Conservation (phyloP, 176 grass and related monocot species). For the Oryza meridionalis region DNA sequence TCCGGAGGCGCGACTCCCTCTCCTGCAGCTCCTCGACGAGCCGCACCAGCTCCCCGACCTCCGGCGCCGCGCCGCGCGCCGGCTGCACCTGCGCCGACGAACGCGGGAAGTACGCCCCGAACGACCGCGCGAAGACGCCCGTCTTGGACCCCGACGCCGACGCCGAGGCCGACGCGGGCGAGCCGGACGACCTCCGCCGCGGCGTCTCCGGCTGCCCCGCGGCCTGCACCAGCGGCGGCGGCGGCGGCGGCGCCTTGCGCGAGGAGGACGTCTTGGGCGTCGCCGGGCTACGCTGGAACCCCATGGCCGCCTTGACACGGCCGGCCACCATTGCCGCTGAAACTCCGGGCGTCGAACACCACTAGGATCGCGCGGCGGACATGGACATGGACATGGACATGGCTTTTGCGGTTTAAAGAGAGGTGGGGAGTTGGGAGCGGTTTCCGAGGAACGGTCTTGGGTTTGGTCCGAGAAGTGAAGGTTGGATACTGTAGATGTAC, state of each 20-base stretch:
- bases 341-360: slow-evolving; percentile 41
- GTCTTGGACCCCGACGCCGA: slow-evolving; percentile 42
- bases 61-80: slow-evolving; percentile 48
- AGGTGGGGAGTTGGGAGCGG: slow-evolving; percentile 28
- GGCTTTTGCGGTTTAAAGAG: slow-evolving; percentile 29
- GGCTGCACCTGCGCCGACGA: slow-evolving; percentile 89
- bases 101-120: slow-evolving; percentile 82
- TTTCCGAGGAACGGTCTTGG: slow-evolving; percentile 50
- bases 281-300: slow-evolving; percentile 61
- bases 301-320: slow-evolving; percentile 89
- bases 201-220: slow-evolving; percentile 50
- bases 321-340: slow-evolving; percentile 69
- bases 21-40: slow-evolving; percentile 89
- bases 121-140: slow-evolving; percentile 64
- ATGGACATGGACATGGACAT: not conserved
- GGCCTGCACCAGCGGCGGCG: not conserved
- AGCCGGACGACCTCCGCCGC: slow-evolving; percentile 42
- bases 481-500: not conserved
- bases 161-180: slow-evolving; percentile 22
- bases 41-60: slow-evolving; percentile 61
- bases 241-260: not conserved
- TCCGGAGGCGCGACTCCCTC: slow-evolving; percentile 84
- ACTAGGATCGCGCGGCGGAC: slow-evolving; percentile 41
- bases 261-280: slow-evolving; percentile 40
- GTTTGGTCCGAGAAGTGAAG: slow-evolving; percentile 6